These are phyloP conservation scores for Phaseolus lunatus DNA, from an alignment of 306 rosid species.

Conservation along the genomic window DNA sequence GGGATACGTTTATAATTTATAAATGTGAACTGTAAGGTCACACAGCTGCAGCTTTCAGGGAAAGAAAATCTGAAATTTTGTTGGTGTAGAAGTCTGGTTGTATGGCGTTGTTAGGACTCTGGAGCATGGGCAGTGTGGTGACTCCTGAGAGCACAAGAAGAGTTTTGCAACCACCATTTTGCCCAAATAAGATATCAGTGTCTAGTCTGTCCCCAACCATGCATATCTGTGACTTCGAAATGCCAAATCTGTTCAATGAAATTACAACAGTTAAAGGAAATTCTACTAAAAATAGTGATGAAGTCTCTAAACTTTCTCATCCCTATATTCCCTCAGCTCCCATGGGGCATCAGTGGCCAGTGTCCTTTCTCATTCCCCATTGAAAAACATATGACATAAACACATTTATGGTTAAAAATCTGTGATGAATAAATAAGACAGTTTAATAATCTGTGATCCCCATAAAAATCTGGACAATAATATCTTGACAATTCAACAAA, in stretches of 20 bases:
- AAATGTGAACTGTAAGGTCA: constrained; percentile 34
- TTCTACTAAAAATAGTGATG: not conserved
- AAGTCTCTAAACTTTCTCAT: no score
- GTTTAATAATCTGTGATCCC: not conserved
- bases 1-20: not conserved
- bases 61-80: constrained; percentile 86
- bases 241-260: constrained; percentile 74
- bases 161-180: constrained; percentile 97
- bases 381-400: not conserved
- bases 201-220: constrained; percentile 99
- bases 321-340: no score
- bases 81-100: constrained; percentile 93
- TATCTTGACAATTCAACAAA: no score
- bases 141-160: constrained; percentile 96
- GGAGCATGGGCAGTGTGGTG: constrained; percentile 71
- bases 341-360: not conserved
- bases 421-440: not conserved
- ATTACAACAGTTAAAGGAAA: constrained; percentile 30
- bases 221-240: constrained; percentile 88
- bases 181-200: constrained; percentile 95
- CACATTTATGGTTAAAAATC: not conserved
- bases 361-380: not conserved
- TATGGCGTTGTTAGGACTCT: constrained; percentile 77
- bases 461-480: not conserved
- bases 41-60: constrained; percentile 79